Evolutionary conservation across 805 yeast genomes (phyloP).

Genomic region (Candida ascalaphidarum): DNA sequence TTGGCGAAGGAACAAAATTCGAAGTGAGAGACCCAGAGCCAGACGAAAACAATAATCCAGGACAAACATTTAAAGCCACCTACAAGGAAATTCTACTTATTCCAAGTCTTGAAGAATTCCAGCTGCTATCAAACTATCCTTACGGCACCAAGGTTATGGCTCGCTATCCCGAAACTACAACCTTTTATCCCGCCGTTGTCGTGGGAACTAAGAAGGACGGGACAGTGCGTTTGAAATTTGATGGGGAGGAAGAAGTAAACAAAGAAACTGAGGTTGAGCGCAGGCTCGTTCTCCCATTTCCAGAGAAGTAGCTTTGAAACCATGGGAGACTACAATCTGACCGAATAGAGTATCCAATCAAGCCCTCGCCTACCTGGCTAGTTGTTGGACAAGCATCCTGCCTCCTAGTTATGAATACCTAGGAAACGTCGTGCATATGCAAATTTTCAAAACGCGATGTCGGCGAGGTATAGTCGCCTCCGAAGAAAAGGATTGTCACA

Average conservation of each 20-base stretch:
- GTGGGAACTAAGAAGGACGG: slow-evolving; percentile 70
- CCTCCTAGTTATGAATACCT: too few relatives aligned
- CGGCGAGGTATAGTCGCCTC: too few relatives aligned
- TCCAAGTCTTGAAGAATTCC: slow-evolving; percentile 42
- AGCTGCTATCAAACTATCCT: slow-evolving; percentile 47
- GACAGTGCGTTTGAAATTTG: slow-evolving; percentile 72
- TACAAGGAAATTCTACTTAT: slow-evolving; percentile 74
- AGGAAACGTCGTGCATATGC: too few relatives aligned
- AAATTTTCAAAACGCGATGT: too few relatives aligned
- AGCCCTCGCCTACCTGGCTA: too few relatives aligned
- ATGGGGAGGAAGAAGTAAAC: slow-evolving; percentile 94
- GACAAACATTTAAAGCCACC: slow-evolving; percentile 74
- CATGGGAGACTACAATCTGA: too few relatives aligned
- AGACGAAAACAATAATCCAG: slow-evolving; percentile 84
- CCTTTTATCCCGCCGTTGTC: slow-evolving; percentile 92
- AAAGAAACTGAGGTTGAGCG: slow-evolving; percentile 92
- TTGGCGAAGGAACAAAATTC: slow-evolving; percentile 62
- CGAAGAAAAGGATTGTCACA: slow-evolving; percentile 3
- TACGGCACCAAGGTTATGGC: slow-evolving; percentile 81
- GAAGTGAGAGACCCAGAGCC: slow-evolving; percentile 99
- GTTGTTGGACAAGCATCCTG: too few relatives aligned
- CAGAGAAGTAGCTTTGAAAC: too few relatives aligned
- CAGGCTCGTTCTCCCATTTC: slow-evolving; percentile 72
- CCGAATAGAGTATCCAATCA: too few relatives aligned
- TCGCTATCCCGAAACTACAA: slow-evolving; percentile 94